Percentiles rank a stretch among this genome's conserved stretches.
phyloP scores from a whole-genome alignment of 345 rosid species.

The Populus euphratica region DNA sequence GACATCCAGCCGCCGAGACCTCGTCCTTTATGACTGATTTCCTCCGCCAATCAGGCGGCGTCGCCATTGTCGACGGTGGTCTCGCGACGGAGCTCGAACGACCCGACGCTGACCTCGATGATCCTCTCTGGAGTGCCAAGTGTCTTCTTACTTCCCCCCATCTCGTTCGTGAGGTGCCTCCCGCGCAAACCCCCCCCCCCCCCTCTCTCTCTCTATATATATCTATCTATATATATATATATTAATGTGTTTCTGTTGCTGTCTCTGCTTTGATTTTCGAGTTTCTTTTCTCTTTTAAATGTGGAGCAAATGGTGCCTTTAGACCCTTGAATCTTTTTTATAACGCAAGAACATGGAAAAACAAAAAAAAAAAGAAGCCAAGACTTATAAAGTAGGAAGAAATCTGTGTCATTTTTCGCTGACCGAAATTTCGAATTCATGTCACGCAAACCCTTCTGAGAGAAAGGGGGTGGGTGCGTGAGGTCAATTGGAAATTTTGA shows the following conservation, averaged over 20 bases:
- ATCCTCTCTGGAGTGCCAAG: conserved; percentile 86
- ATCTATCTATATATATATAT: not conserved
- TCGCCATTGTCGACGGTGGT: conserved; percentile 66
- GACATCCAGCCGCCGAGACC: conserved; percentile 22
- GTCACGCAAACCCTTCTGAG: not conserved
- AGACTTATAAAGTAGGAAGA: not conserved
- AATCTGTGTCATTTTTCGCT: not conserved
- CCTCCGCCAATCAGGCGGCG: conserved; percentile 51
- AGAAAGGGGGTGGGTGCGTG: not conserved
- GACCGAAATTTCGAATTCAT: not conserved
- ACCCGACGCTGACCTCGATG: conserved; percentile 75
- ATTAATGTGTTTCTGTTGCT: not conserved
- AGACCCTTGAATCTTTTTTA: not conserved
- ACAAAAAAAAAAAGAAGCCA: not conserved
- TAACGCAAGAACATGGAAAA: not conserved
- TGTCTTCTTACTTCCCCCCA: conserved; percentile 69
- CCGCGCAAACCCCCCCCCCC: not conserved
- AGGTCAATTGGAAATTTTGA: not conserved
- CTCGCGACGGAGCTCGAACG: conserved; percentile 83
- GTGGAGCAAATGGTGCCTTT: not conserved
- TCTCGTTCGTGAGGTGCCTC: conserved; percentile 49
- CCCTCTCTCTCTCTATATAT: conserved; percentile 1
- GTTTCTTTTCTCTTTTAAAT: not conserved
- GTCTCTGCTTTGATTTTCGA: not conserved
- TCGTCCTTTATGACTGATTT: conserved; percentile 46